A percentile compares a stretch with the other conserved stretches of the same genome.
These are phyloP conservation scores for Polytrichum formosum DNA, from an alignment of 225 moss, liverwort and hornwort genomes.

Conservation along the genomic window DNA sequence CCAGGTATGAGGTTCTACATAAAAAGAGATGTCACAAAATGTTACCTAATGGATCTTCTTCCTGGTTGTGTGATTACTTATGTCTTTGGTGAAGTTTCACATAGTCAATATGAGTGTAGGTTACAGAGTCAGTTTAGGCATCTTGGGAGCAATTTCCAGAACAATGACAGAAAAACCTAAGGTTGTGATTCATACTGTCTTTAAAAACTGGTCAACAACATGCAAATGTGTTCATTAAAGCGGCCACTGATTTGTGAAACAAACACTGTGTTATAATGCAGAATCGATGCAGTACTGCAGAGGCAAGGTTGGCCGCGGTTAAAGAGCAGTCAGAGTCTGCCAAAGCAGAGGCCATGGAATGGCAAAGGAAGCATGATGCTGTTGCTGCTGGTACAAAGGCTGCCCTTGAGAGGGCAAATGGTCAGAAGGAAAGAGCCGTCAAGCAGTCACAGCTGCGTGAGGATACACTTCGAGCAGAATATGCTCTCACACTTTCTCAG, in stretches of 20 bases:
- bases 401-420: slow-evolving; percentile 62
- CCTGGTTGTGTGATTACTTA: no score
- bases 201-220: no score
- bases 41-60: no score
- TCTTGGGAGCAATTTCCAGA: no score
- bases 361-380: slow-evolving; percentile 76
- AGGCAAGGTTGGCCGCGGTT: slow-evolving; percentile 86
- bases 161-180: no score
- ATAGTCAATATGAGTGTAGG: no score
- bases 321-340: slow-evolving; percentile 78
- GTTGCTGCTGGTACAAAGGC: slow-evolving; percentile 55
- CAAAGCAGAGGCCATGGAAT: slow-evolving; percentile 82
- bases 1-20: slow-evolving; percentile 19
- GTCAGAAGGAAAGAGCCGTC: slow-evolving; percentile 63
- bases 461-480: slow-evolving; percentile 78
- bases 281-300: slow-evolving; percentile 79
- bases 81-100: no score
- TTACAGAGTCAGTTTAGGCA: no score
- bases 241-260: no score
- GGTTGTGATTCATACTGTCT: no score
- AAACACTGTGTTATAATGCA: slow-evolving; percentile 16
- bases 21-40: background rate
- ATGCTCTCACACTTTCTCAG: slow-evolving; percentile 52
- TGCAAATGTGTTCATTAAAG: no score
- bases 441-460: slow-evolving; percentile 77